Evolutionary conservation across 1,284 basidiomycete species (phyloP).

Genomic region (Grifola frondosa): DNA sequence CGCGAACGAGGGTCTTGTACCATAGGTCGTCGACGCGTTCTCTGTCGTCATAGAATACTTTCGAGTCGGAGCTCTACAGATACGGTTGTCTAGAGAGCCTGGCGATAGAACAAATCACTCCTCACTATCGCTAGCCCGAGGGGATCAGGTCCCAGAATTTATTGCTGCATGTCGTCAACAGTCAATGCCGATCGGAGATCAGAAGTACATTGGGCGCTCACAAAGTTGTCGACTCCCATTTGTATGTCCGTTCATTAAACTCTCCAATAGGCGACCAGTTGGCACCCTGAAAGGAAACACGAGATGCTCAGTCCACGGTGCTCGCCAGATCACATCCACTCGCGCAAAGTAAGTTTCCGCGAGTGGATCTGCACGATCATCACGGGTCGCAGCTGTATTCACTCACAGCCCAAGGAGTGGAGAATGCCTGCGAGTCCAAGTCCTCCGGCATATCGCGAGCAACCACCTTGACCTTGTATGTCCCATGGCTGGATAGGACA

Average conservation of each 20-base stretch:
- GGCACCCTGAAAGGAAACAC: constrained; percentile 45
- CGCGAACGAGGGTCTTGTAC: constrained; percentile 51
- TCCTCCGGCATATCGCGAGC: constrained; percentile 70
- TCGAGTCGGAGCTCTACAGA: constrained; percentile 35
- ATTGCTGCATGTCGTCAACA: constrained; percentile 33
- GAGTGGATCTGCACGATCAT: not conserved
- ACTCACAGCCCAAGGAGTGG: constrained; percentile 71
- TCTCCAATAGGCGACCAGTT: constrained; percentile 63
- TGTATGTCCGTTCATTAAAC: constrained; percentile 35
- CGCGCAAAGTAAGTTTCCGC: not conserved
- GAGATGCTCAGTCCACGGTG: not conserved
- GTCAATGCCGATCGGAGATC: not conserved
- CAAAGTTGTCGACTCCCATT: constrained; percentile 47
- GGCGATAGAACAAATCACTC: constrained; percentile 6
- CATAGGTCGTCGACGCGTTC: constrained; percentile 38
- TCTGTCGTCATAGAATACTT: constrained; percentile 37
- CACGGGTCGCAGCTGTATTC: not conserved
- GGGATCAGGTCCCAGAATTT: constrained; percentile 52
- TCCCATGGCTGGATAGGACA: constrained; percentile 30
- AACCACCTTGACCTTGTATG: constrained; percentile 54
- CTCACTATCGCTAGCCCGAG: constrained; percentile 46
- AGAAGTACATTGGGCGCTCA: constrained; percentile 27
- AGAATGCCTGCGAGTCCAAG: constrained; percentile 55
- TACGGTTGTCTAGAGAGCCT: not conserved
- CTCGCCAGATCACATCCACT: not conserved